phyloP scores from a whole-genome alignment of 176 grass and related monocot genomes.

The Phoenix roebelenii region DNA sequence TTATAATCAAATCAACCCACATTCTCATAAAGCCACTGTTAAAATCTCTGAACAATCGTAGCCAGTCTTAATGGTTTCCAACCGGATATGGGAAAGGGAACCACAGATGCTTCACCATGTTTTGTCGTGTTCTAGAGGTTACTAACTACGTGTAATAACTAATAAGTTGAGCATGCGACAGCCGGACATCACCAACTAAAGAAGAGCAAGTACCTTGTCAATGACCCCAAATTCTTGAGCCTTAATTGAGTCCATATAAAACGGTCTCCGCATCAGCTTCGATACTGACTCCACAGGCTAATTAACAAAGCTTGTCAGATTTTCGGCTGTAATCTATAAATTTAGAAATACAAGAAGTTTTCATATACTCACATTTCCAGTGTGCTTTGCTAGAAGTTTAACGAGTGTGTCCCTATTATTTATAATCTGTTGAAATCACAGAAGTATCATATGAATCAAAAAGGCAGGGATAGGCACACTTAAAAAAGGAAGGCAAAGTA shows the following conservation, averaged over 20 bases:
- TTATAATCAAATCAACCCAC: neutral
- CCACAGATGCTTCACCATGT: no score
- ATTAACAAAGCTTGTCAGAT: constrained; percentile 15
- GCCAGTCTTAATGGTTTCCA: no score
- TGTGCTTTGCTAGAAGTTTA: constrained; percentile 81
- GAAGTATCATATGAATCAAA: no score
- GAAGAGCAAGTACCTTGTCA: constrained; percentile 71
- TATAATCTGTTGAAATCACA: constrained; percentile 39
- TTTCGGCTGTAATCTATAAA: neutral
- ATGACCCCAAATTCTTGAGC: constrained; percentile 94
- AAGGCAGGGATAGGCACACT: no score
- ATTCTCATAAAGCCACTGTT: constrained; percentile 6
- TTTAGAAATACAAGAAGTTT: constrained; percentile 9
- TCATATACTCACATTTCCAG: constrained; percentile 68
- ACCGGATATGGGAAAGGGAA: no score
- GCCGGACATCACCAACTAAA: neutral
- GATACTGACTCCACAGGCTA: constrained; percentile 73
- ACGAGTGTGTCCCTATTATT: constrained; percentile 67
- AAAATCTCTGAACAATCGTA: no score
- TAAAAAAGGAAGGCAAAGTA: no score
- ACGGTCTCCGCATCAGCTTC: constrained; percentile 56
- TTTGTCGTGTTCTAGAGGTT: no score
- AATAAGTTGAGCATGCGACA: neutral
- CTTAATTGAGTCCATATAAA: constrained; percentile 68
- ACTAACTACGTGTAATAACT: neutral